Percentiles rank a stretch among this genome's conserved stretches.
Evolutionary conservation across 306 rosid genomes (phyloP).

Genomic region (Cucurbita maxima): DNA sequence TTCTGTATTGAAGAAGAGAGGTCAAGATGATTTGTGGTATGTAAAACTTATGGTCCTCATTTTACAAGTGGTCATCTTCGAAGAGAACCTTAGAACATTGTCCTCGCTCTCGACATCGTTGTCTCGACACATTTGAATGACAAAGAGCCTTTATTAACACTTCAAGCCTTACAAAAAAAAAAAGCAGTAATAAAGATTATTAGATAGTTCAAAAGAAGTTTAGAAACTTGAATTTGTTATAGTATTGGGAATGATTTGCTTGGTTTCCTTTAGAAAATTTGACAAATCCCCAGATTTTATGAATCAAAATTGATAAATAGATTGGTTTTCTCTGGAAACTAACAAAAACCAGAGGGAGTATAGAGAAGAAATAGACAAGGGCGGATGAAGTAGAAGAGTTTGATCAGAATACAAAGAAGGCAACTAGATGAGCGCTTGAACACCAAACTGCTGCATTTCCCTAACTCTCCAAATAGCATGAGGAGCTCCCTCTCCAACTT

Average conservation of each 20-base stretch:
- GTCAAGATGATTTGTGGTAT: no score
- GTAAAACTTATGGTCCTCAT: no score
- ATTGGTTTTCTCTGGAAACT: not conserved
- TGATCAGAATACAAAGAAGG: not conserved
- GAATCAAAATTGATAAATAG: not conserved
- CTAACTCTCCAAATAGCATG: slow-evolving; percentile 75
- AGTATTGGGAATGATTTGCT: not conserved
- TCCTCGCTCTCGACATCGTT: no score
- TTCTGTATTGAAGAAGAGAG: no score
- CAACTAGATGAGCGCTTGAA: slow-evolving; percentile 55
- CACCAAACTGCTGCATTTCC: slow-evolving; percentile 72
- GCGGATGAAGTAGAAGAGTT: not conserved
- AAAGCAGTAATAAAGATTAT: not conserved
- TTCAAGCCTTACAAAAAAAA: no score
- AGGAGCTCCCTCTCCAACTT: slow-evolving; percentile 46
- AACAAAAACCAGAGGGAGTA: not conserved
- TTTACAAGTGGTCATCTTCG: no score
- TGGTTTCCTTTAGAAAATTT: not conserved
- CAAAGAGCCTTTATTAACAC: no score
- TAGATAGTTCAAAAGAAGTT: not conserved
- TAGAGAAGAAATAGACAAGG: not conserved
- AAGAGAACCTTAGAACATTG: no score
- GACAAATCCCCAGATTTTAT: not conserved
- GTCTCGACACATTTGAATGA: no score
- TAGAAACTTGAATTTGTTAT: not conserved